phyloP scores from a whole-genome alignment of 352 stramenopile genomes.

The Globisporangium nunn region DNA sequence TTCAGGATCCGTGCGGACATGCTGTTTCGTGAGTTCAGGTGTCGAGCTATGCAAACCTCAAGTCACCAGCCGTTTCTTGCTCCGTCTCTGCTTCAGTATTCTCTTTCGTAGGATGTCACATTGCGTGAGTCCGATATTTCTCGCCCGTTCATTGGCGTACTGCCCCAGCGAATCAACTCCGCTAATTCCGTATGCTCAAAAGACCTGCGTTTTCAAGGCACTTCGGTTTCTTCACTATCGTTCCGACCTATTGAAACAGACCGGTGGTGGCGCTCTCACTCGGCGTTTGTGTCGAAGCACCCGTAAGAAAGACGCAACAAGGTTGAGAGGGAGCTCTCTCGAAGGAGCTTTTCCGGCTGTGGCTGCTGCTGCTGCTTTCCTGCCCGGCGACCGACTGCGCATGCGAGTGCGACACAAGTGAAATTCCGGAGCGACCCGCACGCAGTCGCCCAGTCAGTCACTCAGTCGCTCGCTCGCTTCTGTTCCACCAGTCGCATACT shows the following conservation, averaged over 20 bases:
- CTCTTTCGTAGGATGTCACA: neutral
- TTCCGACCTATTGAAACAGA: neutral
- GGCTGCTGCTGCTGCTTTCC: neutral
- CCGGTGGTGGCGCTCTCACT: constrained; percentile 11
- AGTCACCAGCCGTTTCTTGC: neutral
- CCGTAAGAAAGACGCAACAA: neutral
- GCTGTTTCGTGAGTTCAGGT: neutral
- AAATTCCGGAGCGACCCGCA: constrained; percentile 14
- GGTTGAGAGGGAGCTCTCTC: neutral
- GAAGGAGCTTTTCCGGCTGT: neutral
- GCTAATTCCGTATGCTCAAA: neutral
- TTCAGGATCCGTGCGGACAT: neutral
- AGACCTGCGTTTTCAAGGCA: neutral
- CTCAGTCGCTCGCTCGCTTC: neutral
- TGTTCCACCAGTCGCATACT: neutral
- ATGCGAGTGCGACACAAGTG: constrained; percentile 8
- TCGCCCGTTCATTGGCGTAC: neutral
- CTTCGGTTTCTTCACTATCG: neutral
- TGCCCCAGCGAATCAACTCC: neutral
- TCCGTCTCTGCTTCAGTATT: constrained; percentile 2
- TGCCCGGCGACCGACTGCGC: neutral
- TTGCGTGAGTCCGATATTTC: neutral
- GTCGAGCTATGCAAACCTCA: neutral
- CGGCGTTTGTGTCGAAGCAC: constrained; percentile 3
- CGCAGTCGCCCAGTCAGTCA: neutral